Evolutionary conservation across 805 yeast species (phyloP), one percentile per base, ranked within the genome.

Genomic region (Kuraishia capsulata): DNA sequence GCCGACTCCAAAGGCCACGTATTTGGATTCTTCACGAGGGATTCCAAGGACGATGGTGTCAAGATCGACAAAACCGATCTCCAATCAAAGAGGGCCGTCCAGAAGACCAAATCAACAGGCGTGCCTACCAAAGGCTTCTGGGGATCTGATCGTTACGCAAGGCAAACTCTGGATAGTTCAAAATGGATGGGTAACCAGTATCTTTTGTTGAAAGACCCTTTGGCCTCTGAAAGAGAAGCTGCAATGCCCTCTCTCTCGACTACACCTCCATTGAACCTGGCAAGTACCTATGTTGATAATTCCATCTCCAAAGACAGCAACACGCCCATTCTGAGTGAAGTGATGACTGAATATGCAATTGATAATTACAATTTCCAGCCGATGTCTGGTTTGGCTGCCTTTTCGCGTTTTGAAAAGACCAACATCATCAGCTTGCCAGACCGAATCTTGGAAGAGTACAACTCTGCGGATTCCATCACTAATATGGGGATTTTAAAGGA

Each of bases 401-500:
- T 78, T 45, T 71, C 83, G n/a, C 80, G 95, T 6, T 88, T 87
- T 56, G 89, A 79, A 51, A 79, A 81, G 50, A 67, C 81, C 2
- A 70, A 72, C 25, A 76, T 79, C 38, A 66, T 79, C 42, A 76
- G 74, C 50, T 74, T 89, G 37, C 97, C 97, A 1, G 95, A 88
- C 53, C 76, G 73, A 44, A 76, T 87, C 44, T 73, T 83, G 46
- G 81, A 79, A 39, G 87, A 83, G 48, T 75, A 80, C 53, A 78
- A 77, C 45, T 69, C 72, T 36, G 70, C 84, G 4, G 79, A 82
- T 50, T 71, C 77, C 38, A 69, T 69, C 35, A 76, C 88, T 29
- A 77, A 79, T 42, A 79, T 85, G 77, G 98, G 98, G 11, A 61
- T 88, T 20, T 78, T 92, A 47, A 75, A 89, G 0, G 88, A 82